phyloP scores from a whole-genome alignment of 2,329 filamentous ascomycete species.

The Ambrosiella cleistominuta region DNA sequence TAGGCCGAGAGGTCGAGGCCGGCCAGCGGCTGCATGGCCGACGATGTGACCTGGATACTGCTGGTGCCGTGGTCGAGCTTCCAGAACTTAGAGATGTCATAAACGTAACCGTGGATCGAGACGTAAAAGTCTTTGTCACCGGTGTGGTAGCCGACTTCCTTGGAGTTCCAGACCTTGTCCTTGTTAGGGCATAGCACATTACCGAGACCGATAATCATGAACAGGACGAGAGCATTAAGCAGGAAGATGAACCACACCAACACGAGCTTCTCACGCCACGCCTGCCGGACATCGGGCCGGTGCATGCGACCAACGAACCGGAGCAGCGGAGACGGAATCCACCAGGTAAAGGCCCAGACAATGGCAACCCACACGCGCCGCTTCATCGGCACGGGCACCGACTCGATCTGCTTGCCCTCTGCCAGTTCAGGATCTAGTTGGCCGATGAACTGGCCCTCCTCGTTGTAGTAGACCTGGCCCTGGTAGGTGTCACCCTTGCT shows the following conservation, averaged over 20 bases:
- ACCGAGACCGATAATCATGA: constrained; percentile 83
- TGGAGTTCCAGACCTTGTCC: constrained; percentile 68
- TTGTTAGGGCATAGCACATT: constrained; percentile 74
- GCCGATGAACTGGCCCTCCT: constrained; percentile 49
- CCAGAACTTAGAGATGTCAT: constrained; percentile 84
- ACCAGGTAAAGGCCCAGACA: constrained; percentile 80
- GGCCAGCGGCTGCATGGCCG: constrained; percentile 58
- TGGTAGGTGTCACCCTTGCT: constrained; percentile 65
- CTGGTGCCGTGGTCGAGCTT: constrained; percentile 67
- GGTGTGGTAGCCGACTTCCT: constrained; percentile 52
- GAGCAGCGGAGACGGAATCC: constrained; percentile 77
- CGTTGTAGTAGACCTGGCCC: constrained; percentile 57
- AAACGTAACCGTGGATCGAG: constrained; percentile 72
- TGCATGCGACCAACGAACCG: constrained; percentile 85
- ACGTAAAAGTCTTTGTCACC: constrained; percentile 71
- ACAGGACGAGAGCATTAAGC: constrained; percentile 65
- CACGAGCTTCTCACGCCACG: constrained; percentile 89
- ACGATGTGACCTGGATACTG: constrained; percentile 37
- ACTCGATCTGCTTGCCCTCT: constrained; percentile 58
- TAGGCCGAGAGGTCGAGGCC: constrained; percentile 70
- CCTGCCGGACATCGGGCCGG: constrained; percentile 86
- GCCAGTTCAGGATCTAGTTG: constrained; percentile 62
- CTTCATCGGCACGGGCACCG: constrained; percentile 41
- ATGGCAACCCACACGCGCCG: constrained; percentile 65
- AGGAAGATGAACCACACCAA: constrained; percentile 65